A percentile compares a stretch with the other conserved stretches of the same genome.
Conservation (phyloP, 1,139 yeast species). For the Taphrina confusa region DNA sequence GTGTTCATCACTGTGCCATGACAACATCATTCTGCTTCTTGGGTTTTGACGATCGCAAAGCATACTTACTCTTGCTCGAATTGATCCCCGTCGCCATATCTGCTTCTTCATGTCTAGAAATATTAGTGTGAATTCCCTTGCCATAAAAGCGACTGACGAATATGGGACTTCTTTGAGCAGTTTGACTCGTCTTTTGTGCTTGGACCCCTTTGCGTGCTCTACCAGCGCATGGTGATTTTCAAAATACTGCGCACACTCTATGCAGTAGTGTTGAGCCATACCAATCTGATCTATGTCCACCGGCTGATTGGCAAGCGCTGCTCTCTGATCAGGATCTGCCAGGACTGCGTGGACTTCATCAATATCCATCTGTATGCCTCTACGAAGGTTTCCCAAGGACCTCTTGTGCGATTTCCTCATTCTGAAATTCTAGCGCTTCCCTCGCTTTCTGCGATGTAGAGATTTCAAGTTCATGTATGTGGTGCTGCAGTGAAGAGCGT, state of each 20-base stretch:
- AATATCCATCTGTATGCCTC: constrained; percentile 52
- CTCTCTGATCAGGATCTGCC: constrained; percentile 61
- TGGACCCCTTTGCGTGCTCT: constrained; percentile 48
- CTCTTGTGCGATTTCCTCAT: constrained; percentile 22
- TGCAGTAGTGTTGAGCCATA: constrained; percentile 88
- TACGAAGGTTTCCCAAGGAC: constrained; percentile 15
- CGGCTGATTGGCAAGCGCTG: constrained; percentile 71
- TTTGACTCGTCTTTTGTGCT: constrained; percentile 54
- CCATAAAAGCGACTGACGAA: constrained; percentile 53
- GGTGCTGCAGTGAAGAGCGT: too few species aligned
- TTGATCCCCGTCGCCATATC: constrained; percentile 29
- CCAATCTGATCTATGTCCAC: constrained; percentile 91
- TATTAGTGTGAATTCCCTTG: not conserved
- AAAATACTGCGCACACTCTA: constrained; percentile 89
- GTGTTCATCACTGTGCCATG: constrained; percentile 18
- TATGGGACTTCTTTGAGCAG: constrained; percentile 77
- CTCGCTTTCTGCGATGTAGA: too few species aligned
- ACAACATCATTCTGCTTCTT: constrained; percentile 11
- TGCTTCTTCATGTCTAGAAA: constrained; percentile 28
- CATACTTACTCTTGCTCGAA: constrained; percentile 10
- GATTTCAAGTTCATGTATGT: too few species aligned
- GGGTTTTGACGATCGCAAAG: not conserved
- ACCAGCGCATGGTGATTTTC: constrained; percentile 74
- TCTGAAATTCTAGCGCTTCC: too few species aligned
- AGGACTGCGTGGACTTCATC: constrained; percentile 82